Evolutionary conservation across 148 eudicot genomes (phyloP).

Genomic region (Amaranthus palmeri): DNA sequence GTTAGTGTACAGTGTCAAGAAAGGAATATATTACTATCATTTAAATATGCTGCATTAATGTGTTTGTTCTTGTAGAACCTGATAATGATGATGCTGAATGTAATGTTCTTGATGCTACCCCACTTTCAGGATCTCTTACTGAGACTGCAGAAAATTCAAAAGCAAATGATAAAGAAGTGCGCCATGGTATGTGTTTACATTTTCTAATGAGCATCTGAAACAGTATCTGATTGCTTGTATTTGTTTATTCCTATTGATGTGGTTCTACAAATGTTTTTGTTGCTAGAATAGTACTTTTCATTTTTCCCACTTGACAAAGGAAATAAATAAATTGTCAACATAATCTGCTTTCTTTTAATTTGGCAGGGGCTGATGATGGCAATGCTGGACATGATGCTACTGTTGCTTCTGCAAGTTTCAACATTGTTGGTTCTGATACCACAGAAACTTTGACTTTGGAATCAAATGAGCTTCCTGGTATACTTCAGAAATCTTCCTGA

Average conservation of each 20-base stretch:
- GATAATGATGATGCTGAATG: background rate
- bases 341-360: background rate
- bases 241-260: background rate
- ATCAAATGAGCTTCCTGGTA: constrained; percentile 5
- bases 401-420: background rate
- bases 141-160: background rate
- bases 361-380: constrained; percentile 14
- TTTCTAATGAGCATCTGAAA: background rate
- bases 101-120: background rate
- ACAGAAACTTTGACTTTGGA: background rate
- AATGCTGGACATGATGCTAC: background rate
- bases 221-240: background rate
- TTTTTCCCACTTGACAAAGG: background rate
- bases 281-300: background rate
- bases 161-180: background rate
- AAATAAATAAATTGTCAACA: background rate
- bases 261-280: background rate
- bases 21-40: background rate
- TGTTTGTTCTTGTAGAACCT: background rate
- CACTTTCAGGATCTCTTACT: background rate
- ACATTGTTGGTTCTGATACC: background rate
- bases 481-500: background rate
- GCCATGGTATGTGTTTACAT: background rate
- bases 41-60: background rate
- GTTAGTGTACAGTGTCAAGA: background rate